Percentiles rank a stretch among this genome's conserved stretches.
phyloP scores from a whole-genome alignment of 177 flowering plant genomes.

The Vitis hybrid region DNA sequence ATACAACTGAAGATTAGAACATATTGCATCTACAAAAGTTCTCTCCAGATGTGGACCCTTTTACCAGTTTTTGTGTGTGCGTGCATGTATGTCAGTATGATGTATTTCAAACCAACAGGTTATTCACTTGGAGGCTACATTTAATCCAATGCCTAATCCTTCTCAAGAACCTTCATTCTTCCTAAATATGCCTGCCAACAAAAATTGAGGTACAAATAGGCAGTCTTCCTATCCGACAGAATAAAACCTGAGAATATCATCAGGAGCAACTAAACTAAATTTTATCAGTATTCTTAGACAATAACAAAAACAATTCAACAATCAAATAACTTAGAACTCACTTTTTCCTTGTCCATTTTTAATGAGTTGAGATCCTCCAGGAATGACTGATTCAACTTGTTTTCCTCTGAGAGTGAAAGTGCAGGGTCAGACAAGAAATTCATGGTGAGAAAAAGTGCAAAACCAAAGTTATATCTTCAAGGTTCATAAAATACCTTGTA shows the following conservation, averaged over 20 bases:
- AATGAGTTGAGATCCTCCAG: constrained; percentile 55
- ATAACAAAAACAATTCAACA: background rate
- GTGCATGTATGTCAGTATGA: no score
- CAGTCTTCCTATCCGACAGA: background rate
- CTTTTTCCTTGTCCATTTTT: constrained; percentile 53
- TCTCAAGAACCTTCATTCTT: background rate
- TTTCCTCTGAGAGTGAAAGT: constrained; percentile 54
- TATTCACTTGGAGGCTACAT: background rate
- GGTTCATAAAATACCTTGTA: constrained; percentile 52
- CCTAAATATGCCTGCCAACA: background rate
- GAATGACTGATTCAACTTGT: constrained; percentile 46
- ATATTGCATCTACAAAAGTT: no score
- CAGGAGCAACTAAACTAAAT: background rate
- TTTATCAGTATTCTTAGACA: background rate
- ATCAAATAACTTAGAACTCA: constrained; percentile 34
- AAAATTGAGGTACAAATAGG: background rate
- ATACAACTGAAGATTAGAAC: no score
- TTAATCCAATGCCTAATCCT: background rate
- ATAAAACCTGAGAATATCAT: background rate
- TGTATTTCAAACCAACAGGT: background rate
- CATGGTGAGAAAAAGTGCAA: constrained; percentile 8
- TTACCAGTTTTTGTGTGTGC: background rate
- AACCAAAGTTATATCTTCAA: constrained; percentile 1
- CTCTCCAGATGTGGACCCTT: background rate
- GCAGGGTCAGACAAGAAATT: constrained; percentile 16